phyloP scores from a whole-genome alignment of 352 stramenopile genomes.

The Phytopythium helicoides region DNA sequence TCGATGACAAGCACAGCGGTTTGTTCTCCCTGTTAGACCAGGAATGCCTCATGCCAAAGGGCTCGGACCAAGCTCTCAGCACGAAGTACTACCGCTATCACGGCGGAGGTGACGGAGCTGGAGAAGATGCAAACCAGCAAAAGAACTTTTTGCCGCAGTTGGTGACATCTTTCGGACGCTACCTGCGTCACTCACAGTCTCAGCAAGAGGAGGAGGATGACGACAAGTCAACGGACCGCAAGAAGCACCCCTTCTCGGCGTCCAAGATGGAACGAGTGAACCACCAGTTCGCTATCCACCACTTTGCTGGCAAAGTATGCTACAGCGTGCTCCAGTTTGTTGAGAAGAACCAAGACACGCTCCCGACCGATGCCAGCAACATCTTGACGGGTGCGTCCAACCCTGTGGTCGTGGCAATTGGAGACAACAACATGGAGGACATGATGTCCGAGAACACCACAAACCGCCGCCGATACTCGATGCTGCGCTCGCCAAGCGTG shows the following conservation, averaged over 20 bases:
- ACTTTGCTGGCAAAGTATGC: constrained; percentile 77
- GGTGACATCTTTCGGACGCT: constrained; percentile 68
- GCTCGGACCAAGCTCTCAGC: constrained; percentile 71
- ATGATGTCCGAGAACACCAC: constrained; percentile 14
- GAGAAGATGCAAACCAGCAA: constrained; percentile 25
- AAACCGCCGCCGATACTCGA: constrained; percentile 40
- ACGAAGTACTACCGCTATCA: constrained; percentile 85
- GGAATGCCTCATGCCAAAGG: constrained; percentile 82
- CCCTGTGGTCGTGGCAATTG: constrained; percentile 57
- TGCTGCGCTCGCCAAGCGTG: constrained; percentile 68
- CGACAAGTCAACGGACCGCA: constrained; percentile 29
- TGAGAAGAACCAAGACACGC: constrained; percentile 84
- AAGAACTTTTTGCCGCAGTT: constrained; percentile 54
- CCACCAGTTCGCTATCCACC: constrained; percentile 75
- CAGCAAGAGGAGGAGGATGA: constrained; percentile 40
- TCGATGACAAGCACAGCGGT: constrained; percentile 79
- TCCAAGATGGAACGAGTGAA: constrained; percentile 86
- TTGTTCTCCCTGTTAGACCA: constrained; percentile 84
- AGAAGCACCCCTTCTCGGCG: constrained; percentile 60
- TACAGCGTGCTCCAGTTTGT: constrained; percentile 83
- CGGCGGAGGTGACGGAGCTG: constrained; percentile 20
- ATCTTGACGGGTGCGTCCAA: constrained; percentile 63
- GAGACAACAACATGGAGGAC: constrained; percentile 49
- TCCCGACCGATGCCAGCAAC: constrained; percentile 59
- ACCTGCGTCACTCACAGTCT: constrained; percentile 30